A percentile compares a stretch with the other conserved stretches of the same genome.
These are phyloP conservation scores for Pezicula rhizophila DNA, from an alignment of 2,329 filamentous ascomycete species.

Conservation along the genomic window DNA sequence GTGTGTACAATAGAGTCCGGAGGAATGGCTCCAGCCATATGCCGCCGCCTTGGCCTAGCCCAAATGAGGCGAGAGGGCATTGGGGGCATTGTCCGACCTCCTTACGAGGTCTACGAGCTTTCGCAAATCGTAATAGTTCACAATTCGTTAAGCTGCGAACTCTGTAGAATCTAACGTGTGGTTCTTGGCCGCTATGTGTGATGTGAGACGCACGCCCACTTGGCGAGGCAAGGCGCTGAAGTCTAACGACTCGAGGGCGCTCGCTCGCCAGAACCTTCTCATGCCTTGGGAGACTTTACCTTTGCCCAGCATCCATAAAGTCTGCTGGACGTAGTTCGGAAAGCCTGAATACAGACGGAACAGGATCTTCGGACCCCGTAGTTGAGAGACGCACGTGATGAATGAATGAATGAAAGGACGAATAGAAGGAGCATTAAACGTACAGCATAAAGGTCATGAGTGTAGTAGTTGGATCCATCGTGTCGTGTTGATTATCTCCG, in stretches of 20 bases:
- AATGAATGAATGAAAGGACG: not conserved
- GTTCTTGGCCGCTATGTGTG: too few species aligned
- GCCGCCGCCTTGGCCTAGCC: too few species aligned
- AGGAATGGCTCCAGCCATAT: too few species aligned
- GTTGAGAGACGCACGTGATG: not conserved
- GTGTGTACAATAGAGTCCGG: not conserved
- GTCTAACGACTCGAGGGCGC: not conserved
- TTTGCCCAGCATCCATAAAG: not conserved
- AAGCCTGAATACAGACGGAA: not conserved
- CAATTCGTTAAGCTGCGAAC: too few species aligned
- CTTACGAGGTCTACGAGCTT: too few species aligned
- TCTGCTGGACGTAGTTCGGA: not conserved
- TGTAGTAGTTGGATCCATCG: conserved; percentile 39
- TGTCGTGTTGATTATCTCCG: conserved; percentile 7
- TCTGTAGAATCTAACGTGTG: too few species aligned
- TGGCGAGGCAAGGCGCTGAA: not conserved
- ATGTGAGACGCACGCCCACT: too few species aligned
- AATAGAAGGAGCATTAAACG: conserved; percentile 32
- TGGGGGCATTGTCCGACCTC: too few species aligned
- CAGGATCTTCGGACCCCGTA: not conserved
- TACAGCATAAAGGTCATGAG: conserved; percentile 65
- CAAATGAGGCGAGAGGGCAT: too few species aligned
- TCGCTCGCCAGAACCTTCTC: not conserved
- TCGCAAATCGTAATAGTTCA: too few species aligned
- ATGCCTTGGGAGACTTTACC: not conserved